A percentile compares a stretch with the other conserved stretches of the same genome.
phyloP scores from a whole-genome alignment of 306 rosid species.

The Prunus campanulata region DNA sequence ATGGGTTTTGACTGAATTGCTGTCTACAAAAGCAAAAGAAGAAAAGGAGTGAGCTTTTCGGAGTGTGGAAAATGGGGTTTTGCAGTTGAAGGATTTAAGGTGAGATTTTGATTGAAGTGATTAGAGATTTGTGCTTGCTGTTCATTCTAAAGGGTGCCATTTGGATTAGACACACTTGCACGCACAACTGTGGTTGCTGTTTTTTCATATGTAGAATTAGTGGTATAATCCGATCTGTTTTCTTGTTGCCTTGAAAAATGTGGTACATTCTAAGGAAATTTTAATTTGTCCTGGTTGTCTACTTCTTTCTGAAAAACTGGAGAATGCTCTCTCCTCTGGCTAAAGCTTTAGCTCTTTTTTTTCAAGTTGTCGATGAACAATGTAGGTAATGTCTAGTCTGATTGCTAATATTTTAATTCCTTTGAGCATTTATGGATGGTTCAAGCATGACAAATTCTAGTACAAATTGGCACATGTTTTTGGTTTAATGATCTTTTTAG shows the following conservation, averaged over 20 bases:
- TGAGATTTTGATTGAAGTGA: conserved; percentile 33
- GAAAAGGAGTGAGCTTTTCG: conserved; percentile 5
- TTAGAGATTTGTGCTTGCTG: conserved; percentile 6
- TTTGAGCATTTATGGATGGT: conserved; percentile 8
- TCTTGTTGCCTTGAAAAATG: neutral
- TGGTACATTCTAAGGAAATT: neutral
- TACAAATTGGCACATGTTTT: conserved; percentile 11
- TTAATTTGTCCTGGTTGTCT: neutral
- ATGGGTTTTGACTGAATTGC: conserved; percentile 13
- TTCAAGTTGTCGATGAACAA: conserved; percentile 11
- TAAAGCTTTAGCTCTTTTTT: neutral
- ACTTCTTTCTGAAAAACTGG: neutral
- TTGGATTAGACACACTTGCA: neutral
- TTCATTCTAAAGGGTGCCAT: neutral
- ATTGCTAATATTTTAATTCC: neutral
- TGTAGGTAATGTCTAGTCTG: neutral
- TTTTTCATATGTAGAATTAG: neutral
- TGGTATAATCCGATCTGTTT: conserved; percentile 4
- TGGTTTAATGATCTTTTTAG: neutral
- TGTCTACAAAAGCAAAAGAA: conserved; percentile 4
- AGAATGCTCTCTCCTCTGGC: too few species aligned
- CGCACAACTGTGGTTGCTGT: conserved; percentile 1
- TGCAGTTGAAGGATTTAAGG: conserved; percentile 31
- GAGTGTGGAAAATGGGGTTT: conserved; percentile 30
- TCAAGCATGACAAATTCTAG: neutral